Conservation (phyloP, 1,284 basidiomycete genomes). For the Xanthoconium separans region DNA sequence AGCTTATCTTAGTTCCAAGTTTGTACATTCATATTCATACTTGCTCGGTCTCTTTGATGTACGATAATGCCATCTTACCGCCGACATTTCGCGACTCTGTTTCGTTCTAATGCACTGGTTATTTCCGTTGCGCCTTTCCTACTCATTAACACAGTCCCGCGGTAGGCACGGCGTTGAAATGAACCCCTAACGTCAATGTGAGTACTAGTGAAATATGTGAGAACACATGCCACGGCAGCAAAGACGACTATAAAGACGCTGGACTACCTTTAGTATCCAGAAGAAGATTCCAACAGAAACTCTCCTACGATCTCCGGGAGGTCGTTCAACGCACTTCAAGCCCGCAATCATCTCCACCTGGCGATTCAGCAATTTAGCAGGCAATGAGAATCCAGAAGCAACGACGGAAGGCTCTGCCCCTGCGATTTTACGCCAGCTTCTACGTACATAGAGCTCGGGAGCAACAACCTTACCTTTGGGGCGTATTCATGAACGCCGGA, state of each 20-base stretch:
- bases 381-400: conserved; percentile 1
- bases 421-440: neutral
- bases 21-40: conserved; percentile 1
- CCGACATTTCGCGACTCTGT: neutral
- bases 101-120: neutral
- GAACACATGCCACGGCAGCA: neutral
- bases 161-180: conserved; percentile 2
- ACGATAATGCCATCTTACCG: conserved; percentile 16
- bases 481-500: too few species aligned
- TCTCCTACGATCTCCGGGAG: conserved; percentile 14
- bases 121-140: neutral
- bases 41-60: conserved; percentile 12
- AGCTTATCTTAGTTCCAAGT: conserved; percentile 5
- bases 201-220: neutral
- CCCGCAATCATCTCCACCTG: conserved; percentile 30
- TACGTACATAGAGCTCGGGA: too few species aligned
- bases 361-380: neutral
- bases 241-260: neutral
- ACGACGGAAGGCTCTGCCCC: neutral
- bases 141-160: neutral
- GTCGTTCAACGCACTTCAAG: conserved; percentile 21
- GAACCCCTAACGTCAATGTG: neutral
- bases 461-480: neutral
- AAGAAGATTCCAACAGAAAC: conserved; percentile 1
- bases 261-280: neutral